Evolutionary conservation across 2,329 filamentous ascomycete species (phyloP).

Genomic region (Hypomyces rosellus): DNA sequence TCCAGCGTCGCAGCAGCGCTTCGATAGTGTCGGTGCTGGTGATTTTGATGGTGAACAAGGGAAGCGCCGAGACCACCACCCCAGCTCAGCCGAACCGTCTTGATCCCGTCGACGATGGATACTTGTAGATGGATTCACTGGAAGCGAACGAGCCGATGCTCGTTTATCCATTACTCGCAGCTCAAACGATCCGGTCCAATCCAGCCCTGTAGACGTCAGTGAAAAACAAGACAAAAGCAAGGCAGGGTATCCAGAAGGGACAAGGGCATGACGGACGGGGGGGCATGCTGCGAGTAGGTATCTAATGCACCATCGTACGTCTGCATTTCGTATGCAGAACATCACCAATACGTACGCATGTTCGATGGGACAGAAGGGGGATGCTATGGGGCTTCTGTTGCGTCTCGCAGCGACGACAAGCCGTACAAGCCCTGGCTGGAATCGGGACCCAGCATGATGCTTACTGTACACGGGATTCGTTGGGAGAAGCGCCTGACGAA

Average conservation of each 20-base stretch:
- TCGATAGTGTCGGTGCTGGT: conserved; percentile 8
- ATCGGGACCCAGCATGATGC: neutral
- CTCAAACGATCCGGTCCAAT: no score
- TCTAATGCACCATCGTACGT: neutral
- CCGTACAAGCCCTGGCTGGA: neutral
- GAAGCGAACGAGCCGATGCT: neutral
- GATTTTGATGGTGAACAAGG: conserved; percentile 1
- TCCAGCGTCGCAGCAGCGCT: conserved; percentile 5
- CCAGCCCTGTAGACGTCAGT: no score
- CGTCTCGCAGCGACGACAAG: neutral
- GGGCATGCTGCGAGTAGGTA: no score
- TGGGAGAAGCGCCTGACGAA: conserved; percentile 11
- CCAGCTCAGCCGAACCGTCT: neutral
- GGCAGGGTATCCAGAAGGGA: neutral
- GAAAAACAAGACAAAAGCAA: neutral
- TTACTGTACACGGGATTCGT: neutral
- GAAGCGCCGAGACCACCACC: conserved; percentile 10
- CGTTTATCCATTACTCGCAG: no score
- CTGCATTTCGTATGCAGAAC: neutral
- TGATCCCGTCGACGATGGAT: neutral
- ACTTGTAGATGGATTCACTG: neutral
- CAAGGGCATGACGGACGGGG: neutral
- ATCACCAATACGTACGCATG: neutral
- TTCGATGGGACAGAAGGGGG: neutral
- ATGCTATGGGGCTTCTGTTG: no score